Evolutionary conservation across 2,329 filamentous ascomycete genomes (phyloP).

Genomic region (Coniochaeta prunicola): DNA sequence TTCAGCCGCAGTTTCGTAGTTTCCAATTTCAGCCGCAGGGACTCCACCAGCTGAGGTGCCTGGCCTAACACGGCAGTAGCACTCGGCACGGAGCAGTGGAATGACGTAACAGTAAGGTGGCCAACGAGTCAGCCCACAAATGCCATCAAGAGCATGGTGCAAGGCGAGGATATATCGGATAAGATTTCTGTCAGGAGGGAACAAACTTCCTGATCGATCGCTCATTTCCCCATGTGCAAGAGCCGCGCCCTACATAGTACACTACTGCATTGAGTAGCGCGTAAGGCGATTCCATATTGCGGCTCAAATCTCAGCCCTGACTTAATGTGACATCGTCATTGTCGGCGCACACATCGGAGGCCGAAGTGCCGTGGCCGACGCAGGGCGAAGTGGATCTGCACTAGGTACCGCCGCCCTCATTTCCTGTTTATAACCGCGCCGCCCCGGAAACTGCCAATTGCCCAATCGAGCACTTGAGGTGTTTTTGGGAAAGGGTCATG

Average conservation of each 20-base stretch:
- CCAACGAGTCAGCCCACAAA: neutral
- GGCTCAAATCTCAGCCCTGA: neutral
- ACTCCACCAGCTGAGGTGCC: neutral
- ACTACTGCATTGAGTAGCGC: neutral
- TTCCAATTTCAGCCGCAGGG: neutral
- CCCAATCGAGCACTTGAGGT: neutral
- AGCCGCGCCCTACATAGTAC: too few species aligned
- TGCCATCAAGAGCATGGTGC: too few species aligned
- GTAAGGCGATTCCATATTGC: neutral
- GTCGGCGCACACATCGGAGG: neutral
- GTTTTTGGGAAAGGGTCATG: neutral
- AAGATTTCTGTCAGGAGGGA: too few species aligned
- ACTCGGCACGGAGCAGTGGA: neutral
- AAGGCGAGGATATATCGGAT: neutral
- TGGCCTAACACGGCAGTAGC: neutral
- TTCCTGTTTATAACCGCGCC: neutral
- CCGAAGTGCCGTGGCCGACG: neutral
- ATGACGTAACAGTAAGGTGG: neutral
- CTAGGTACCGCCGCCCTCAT: neutral
- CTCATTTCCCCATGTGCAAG: too few species aligned
- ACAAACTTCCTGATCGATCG: too few species aligned
- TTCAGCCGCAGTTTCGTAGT: neutral
- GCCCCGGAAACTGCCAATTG: neutral
- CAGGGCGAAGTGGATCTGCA: neutral
- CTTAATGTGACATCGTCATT: neutral